Evolutionary conservation across 768 basidiomycete species (phyloP), one percentile per base, ranked within the genome.

Genomic region (Tulasnella sp.): DNA sequence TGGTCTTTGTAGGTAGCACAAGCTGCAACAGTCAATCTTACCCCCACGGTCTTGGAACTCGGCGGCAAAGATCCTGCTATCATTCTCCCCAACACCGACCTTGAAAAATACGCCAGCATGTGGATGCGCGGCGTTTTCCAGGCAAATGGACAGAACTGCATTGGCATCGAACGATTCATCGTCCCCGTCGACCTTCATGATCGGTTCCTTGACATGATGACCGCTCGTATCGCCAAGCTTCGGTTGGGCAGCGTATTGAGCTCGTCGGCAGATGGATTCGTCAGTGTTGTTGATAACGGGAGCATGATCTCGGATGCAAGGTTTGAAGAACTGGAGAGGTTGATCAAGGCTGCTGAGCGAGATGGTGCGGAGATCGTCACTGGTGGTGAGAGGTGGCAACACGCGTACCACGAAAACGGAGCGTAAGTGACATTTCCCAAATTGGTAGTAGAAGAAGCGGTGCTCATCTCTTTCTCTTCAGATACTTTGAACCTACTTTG

Each of bases 81-180:
- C 81, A 89, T 99, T 78, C 88, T 99, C 39, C 94, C 94, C 7
- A 89, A 88, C 39, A 95, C 96, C 11, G 91, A 98, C 81, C 85
- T 98, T 32, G 85, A 92, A 61, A 91, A 89, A 83, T 96, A 93
- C 88, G 86, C 89, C 20, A 91, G 92, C 79, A 84, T 93, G 13
- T 94, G 92, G 90, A 91, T 98, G 90, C 91, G 96, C 72, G 97
- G 94, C 55, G 89, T 94, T 76, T 98, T 93, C 95, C 95, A 96
- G 86, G 94, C 95, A 79, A 89, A 89, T 73, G 96, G 96, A 29
- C 97, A 98, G 85, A 98, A 98, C 82, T 99, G 97, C 83, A 97
- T 99, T 81, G 97, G 96, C 46, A 93, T 96, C 80, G 97, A 99
- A 84, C 90, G 96, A 2, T 88, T 99, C 80, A 89, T 99, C 70